Evolutionary conservation across 768 basidiomycete species (phyloP).

Genomic region (Termitomyces sp.): DNA sequence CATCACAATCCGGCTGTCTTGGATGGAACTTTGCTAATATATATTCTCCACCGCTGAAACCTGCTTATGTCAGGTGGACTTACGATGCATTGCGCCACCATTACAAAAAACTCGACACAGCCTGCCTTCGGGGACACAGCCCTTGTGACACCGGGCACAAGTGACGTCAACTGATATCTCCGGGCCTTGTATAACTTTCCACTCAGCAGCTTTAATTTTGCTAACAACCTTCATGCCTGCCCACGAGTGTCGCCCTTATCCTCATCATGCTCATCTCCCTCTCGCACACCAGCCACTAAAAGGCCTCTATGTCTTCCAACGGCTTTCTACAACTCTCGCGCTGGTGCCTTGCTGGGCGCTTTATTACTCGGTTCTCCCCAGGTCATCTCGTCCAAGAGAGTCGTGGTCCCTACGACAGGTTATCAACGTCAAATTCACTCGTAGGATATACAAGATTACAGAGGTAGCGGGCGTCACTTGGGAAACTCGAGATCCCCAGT

Average conservation of each 20-base stretch:
- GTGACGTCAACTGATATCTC: neutral
- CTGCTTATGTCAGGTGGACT: neutral
- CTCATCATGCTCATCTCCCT: neutral
- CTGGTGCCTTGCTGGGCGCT: slow-evolving; percentile 40
- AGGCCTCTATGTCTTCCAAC: slow-evolving; percentile 34
- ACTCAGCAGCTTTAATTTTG: neutral
- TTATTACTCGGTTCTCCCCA: slow-evolving; percentile 38
- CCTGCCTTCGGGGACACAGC: neutral
- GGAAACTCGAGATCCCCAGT: slow-evolving; percentile 41
- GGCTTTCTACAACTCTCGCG: slow-evolving; percentile 41
- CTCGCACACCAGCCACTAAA: neutral
- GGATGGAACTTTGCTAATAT: neutral
- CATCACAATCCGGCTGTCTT: neutral
- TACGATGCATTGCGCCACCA: neutral
- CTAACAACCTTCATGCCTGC: neutral
- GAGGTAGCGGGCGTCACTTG: slow-evolving; percentile 53
- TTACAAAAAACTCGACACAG: neutral
- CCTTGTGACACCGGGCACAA: neutral
- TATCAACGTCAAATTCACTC: slow-evolving; percentile 45
- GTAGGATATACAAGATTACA: slow-evolving; percentile 46
- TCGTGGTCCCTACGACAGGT: slow-evolving; percentile 47
- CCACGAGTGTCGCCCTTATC: neutral
- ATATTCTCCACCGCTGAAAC: neutral
- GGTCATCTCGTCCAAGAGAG: slow-evolving; percentile 36
- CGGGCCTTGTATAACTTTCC: neutral